These are phyloP conservation scores for Xylaria sp. DNA, from an alignment of 2,329 filamentous ascomycete species.

Conservation along the genomic window DNA sequence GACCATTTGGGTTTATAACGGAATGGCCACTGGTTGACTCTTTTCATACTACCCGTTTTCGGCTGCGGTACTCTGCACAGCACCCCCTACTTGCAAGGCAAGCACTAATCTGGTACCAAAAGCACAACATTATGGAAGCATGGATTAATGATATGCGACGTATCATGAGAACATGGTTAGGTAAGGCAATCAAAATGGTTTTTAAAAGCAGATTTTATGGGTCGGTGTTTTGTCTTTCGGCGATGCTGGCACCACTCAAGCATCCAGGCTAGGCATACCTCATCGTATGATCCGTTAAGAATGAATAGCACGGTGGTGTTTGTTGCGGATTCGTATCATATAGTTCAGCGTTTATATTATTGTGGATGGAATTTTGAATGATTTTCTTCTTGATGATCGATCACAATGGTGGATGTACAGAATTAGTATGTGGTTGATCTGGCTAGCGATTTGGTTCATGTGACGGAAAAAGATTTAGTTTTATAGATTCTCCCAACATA, in stretches of 20 bases:
- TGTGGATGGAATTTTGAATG: not conserved
- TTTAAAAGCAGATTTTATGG: not conserved
- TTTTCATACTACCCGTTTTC: not conserved
- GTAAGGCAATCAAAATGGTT: not conserved
- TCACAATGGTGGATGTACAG: not conserved
- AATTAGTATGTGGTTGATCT: no score
- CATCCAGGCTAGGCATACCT: not conserved
- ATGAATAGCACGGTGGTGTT: not conserved
- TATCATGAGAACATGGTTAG: not conserved
- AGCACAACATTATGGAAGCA: not conserved
- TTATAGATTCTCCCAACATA: not conserved
- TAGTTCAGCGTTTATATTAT: not conserved
- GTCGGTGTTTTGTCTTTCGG: not conserved
- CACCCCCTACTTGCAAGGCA: conserved; percentile 29
- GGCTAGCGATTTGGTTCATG: not conserved
- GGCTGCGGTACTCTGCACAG: not conserved
- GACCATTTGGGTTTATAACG: not conserved
- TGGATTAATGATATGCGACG: not conserved
- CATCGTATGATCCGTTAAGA: not conserved
- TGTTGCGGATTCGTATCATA: conserved; percentile 1
- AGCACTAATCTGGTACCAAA: conserved; percentile 12
- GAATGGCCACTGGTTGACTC: not conserved
- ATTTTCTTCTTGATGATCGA: not conserved
- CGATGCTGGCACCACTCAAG: not conserved
- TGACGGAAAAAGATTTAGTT: not conserved